phyloP scores from a whole-genome alignment of 2,329 filamentous ascomycete species.

The Conoideocrella luteorostrata region DNA sequence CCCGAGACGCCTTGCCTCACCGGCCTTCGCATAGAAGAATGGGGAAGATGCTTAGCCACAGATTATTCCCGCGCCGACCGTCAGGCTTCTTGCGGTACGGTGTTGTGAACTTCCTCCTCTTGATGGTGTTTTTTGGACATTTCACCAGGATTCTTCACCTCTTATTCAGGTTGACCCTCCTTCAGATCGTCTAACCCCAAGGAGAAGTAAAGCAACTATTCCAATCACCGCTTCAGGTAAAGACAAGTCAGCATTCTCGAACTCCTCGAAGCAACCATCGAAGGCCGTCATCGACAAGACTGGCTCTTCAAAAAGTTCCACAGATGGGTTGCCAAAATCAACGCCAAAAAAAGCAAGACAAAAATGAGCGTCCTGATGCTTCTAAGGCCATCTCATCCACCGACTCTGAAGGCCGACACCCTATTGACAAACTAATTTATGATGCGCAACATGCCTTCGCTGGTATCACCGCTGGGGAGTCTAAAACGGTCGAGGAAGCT shows the following conservation, averaged over 20 bases:
- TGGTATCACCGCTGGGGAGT: constrained; percentile 35
- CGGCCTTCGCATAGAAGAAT: constrained; percentile 3
- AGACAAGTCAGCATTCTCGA: not conserved
- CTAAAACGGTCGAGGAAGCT: constrained; percentile 45
- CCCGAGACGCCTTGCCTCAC: not conserved
- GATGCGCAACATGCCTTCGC: constrained; percentile 36
- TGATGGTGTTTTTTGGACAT: constrained; percentile 25
- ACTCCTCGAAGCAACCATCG: not conserved
- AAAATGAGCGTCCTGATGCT: constrained; percentile 3
- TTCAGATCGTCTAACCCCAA: not conserved
- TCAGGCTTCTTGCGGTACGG: constrained; percentile 37
- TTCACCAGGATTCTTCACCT: constrained; percentile 15
- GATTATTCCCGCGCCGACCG: constrained; percentile 15
- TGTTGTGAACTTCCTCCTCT: constrained; percentile 29
- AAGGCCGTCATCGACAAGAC: not conserved
- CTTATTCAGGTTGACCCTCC: constrained; percentile 1
- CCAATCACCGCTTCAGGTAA: not conserved
- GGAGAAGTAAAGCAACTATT: not conserved
- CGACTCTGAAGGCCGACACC: constrained; percentile 26
- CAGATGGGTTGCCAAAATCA: not conserved
- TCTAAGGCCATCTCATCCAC: not conserved
- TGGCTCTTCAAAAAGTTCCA: constrained; percentile 3
- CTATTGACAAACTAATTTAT: constrained; percentile 47
- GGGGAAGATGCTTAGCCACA: constrained; percentile 10
- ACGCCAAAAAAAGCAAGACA: not conserved